These are phyloP conservation scores for Trichoderma virens DNA, from an alignment of 495 filamentous ascomycete species.

Conservation along the genomic window DNA sequence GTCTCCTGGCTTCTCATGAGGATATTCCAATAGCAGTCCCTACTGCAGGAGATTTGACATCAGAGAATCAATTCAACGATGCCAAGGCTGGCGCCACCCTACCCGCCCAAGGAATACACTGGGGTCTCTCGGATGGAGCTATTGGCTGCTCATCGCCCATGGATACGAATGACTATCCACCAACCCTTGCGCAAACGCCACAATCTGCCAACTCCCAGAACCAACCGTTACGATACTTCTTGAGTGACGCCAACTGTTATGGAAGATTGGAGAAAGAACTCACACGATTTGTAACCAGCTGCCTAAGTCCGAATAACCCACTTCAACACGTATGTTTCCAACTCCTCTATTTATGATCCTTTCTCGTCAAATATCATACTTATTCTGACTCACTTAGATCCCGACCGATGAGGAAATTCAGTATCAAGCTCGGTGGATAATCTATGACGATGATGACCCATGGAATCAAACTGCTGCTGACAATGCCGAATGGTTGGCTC, in stretches of 20 bases:
- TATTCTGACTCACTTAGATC: neutral
- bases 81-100: neutral
- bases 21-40: neutral
- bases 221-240: constrained; percentile 22
- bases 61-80: neutral
- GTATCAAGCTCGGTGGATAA: constrained; percentile 47
- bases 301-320: constrained; percentile 44
- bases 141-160: neutral
- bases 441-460: constrained; percentile 52
- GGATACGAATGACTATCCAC: neutral
- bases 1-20: neutral
- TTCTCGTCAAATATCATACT: neutral
- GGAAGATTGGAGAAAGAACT: constrained; percentile 41
- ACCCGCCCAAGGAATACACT: neutral
- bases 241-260: constrained; percentile 49
- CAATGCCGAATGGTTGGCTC: constrained; percentile 49
- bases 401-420: constrained; percentile 46
- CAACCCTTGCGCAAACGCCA: neutral
- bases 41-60: neutral
- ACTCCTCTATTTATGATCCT: neutral
- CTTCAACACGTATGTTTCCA: constrained; percentile 33
- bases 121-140: neutral
- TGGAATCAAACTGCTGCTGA: constrained; percentile 71
- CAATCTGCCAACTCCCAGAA: neutral
- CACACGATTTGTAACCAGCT: constrained; percentile 36